Evolutionary conservation across 2,329 filamentous ascomycete genomes (phyloP).

Genomic region (Fusarium tjaetaba): DNA sequence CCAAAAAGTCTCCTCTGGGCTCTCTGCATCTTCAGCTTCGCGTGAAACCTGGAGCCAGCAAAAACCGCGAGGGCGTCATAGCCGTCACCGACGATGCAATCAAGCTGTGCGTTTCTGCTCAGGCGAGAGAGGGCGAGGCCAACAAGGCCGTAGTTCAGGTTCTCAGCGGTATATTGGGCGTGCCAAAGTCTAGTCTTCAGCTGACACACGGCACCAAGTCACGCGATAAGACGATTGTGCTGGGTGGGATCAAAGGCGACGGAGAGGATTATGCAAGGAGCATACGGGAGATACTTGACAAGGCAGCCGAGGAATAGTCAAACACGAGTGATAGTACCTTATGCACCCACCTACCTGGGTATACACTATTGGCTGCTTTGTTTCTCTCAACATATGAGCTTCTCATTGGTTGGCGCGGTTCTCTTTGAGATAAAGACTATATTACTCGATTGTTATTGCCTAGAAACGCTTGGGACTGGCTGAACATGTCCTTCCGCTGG

Average conservation of each 20-base stretch:
- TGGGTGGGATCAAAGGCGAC: conserved; percentile 50
- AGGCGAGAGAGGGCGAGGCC: conserved; percentile 72
- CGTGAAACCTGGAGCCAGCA: conserved; percentile 73
- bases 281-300: conserved; percentile 44
- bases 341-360: background rate
- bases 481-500: background rate
- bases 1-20: conserved; percentile 56
- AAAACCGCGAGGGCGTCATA: conserved; percentile 68
- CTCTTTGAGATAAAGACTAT: background rate
- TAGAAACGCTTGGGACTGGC: background rate
- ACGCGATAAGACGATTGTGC: conserved; percentile 68
- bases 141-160: conserved; percentile 73
- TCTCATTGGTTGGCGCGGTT: conserved; percentile 8
- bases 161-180: conserved; percentile 67
- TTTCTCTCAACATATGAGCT: background rate
- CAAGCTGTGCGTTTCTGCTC: conserved; percentile 73
- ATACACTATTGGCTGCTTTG: background rate
- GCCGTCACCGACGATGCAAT: conserved; percentile 66
- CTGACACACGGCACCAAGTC: conserved; percentile 72
- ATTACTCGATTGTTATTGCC: background rate
- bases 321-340: background rate
- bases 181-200: conserved; percentile 71
- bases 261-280: conserved; percentile 42
- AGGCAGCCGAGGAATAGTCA: conserved; percentile 36
- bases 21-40: conserved; percentile 70